Evolutionary conservation across 2,329 filamentous ascomycete species (phyloP).

Genomic region (Neofusicoccum laricinum): DNA sequence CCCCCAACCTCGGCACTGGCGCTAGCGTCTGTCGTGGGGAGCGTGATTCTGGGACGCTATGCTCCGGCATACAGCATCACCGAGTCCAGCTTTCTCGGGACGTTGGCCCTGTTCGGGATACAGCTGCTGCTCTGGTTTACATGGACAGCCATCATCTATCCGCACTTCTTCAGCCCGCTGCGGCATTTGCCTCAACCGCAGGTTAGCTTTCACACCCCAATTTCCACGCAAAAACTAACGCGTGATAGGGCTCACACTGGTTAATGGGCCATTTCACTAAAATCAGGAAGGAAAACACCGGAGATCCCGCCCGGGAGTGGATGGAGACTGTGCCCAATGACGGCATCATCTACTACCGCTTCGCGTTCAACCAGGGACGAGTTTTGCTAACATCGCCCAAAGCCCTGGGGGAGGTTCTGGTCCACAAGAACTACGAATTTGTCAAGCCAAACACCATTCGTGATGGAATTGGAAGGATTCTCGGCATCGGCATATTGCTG

Average conservation of each 20-base stretch:
- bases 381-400: slow-evolving; percentile 47
- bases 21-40: slow-evolving; percentile 5
- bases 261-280: slow-evolving; percentile 43
- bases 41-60: slow-evolving; percentile 31
- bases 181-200: slow-evolving; percentile 52
- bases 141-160: slow-evolving; percentile 54
- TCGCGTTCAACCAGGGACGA: slow-evolving; percentile 46
- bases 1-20: slow-evolving; percentile 7
- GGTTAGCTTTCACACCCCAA: slow-evolving; percentile 27
- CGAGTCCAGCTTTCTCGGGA: slow-evolving; percentile 37
- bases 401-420: slow-evolving; percentile 48
- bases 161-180: slow-evolving; percentile 56
- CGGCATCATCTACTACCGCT: slow-evolving; percentile 53
- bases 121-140: slow-evolving; percentile 33
- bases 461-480: slow-evolving; percentile 57
- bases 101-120: slow-evolving; percentile 39
- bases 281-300: slow-evolving; percentile 42
- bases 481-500: slow-evolving; percentile 71
- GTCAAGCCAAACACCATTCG: slow-evolving; percentile 47
- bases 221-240: neutral
- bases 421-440: slow-evolving; percentile 51
- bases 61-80: slow-evolving; percentile 31
- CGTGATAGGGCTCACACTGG: slow-evolving; percentile 27
- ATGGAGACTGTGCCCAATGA: slow-evolving; percentile 53
- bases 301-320: slow-evolving; percentile 50